Percentiles rank a stretch among this genome's conserved stretches.
These are phyloP conservation scores for Paecilomyces dactylethromorphus DNA, from an alignment of 2,329 filamentous ascomycete species.

Conservation along the genomic window DNA sequence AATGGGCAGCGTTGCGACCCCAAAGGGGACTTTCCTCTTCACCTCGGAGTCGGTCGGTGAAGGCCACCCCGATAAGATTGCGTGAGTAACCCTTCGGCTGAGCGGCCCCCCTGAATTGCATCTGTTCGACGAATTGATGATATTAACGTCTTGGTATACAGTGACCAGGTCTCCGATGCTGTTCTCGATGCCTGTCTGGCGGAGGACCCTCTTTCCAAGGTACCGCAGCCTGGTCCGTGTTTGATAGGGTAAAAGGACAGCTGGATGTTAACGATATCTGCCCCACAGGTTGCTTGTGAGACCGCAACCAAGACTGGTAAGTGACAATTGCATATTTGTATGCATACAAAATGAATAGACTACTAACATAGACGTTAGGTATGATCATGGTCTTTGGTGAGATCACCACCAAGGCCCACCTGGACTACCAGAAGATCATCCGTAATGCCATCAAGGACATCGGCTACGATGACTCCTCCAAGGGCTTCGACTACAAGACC, in stretches of 20 bases:
- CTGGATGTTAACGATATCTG: constrained; percentile 8
- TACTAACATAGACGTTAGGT: constrained; percentile 23
- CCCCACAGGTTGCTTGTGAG: constrained; percentile 73
- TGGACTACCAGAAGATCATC: constrained; percentile 98
- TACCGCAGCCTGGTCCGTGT: constrained; percentile 13
- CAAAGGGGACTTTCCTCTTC: constrained; percentile 70
- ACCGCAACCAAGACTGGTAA: constrained; percentile 97
- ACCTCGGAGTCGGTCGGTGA: constrained; percentile 87
- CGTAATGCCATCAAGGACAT: constrained; percentile 95
- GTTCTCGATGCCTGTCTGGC: constrained; percentile 95
- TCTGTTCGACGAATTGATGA: constrained; percentile 10
- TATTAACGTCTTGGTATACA: constrained; percentile 19
- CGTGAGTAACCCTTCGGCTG: constrained; percentile 40
- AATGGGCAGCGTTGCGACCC: constrained; percentile 52
- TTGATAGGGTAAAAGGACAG: constrained; percentile 2
- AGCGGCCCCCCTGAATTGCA: background rate
- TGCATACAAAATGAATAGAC: constrained; percentile 5
- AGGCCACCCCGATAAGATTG: constrained; percentile 94
- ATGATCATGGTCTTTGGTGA: constrained; percentile 99
- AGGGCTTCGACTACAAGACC: constrained; percentile 99
- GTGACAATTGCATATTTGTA: constrained; percentile 11
- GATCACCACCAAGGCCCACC: constrained; percentile 90
- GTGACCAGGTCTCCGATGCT: constrained; percentile 95
- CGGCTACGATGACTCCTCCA: constrained; percentile 91
- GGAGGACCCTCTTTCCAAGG: constrained; percentile 95